Evolutionary conservation across 1,284 basidiomycete genomes (phyloP), one percentile per base, ranked within the genome.

Genomic region (Ceratobasidium theobromae): DNA sequence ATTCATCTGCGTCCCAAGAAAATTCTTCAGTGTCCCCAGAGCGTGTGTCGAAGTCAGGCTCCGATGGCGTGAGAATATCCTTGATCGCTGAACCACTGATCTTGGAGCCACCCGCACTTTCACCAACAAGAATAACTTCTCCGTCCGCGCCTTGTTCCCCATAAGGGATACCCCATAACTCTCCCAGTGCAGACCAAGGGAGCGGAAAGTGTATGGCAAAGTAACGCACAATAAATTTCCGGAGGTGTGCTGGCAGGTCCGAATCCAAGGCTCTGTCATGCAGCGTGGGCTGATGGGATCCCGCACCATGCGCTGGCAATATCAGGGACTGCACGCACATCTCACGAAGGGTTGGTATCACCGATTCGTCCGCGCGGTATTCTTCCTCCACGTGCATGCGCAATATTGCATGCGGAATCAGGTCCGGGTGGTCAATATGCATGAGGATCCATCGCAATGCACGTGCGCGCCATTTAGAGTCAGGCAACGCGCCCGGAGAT

Each of bases 331-430:
- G 43, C 27, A 58, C 23, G 55, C 55, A 58, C 55, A 58, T 58
- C 55, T 58, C 55, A 28, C 55, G 55, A 27, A 58, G 43, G 41
- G 55, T 58, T 14, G 55, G 55, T 58, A 58, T 48, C 38, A 27
- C 14, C 43, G 43, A 35, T 48, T 12, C 27, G 18, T 30, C 48
- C 48, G 27, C 4, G 27, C 5, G 8, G 27, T 27, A 8, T 46
- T 18, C 8, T 51, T 51, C 21, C 23, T 33, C 43, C 18, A 11
- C 18, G 18, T 45, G 9, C 43, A 21, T 5, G 18, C 18, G 43
- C 18, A 21, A 25, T 16, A 41, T 43, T 58, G 55, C 55, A 41
- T 58, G 55, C 27, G 55, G 55, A 28, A 58, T 58, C 21, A 58
- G 27, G 40, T 43, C 55, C 23, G 55, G 55, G 30, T 28, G 25